These are phyloP conservation scores for Colletotrichum aenigma DNA, from an alignment of 2,329 filamentous ascomycete genomes.

Conservation along the genomic window DNA sequence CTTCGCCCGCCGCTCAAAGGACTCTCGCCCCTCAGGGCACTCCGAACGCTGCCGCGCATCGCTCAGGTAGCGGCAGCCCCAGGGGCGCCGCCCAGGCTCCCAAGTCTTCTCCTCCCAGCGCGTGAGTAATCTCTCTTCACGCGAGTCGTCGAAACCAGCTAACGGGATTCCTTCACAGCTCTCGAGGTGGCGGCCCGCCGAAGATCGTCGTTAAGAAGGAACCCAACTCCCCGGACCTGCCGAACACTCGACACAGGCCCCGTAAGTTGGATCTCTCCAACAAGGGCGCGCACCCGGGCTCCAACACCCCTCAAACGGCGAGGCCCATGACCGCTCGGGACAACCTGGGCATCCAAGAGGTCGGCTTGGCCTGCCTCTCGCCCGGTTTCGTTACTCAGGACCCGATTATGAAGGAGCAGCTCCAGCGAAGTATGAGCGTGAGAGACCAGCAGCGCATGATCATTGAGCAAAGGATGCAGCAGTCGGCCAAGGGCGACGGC, in stretches of 20 bases:
- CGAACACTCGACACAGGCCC: conserved; percentile 73
- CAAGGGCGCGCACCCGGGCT: conserved; percentile 54
- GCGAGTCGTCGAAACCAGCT: neutral
- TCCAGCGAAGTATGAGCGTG: conserved; percentile 92
- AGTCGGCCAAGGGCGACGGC: conserved; percentile 78
- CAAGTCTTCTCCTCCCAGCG: conserved; percentile 63
- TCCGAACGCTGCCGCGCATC: conserved; percentile 48
- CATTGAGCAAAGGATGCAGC: conserved; percentile 89
- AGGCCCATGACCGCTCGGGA: conserved; percentile 82
- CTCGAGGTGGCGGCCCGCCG: conserved; percentile 61
- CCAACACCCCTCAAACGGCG: conserved; percentile 62
- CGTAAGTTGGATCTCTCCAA: conserved; percentile 78
- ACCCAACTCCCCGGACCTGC: conserved; percentile 82
- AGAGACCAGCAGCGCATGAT: conserved; percentile 93
- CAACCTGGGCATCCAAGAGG: conserved; percentile 83
- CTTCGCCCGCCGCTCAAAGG: conserved; percentile 52
- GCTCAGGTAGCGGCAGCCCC: conserved; percentile 60
- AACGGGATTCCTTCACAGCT: conserved; percentile 32
- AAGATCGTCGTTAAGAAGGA: conserved; percentile 98
- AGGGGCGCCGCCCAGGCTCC: conserved; percentile 40
- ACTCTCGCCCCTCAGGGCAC: conserved; percentile 42
- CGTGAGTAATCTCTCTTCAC: conserved; percentile 48
- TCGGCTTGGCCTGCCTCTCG: conserved; percentile 91
- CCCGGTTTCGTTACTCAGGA: conserved; percentile 96
- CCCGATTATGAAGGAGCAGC: conserved; percentile 93